Evolutionary conservation across 1,284 basidiomycete genomes (phyloP).

Genomic region (Kwoniella shivajii): DNA sequence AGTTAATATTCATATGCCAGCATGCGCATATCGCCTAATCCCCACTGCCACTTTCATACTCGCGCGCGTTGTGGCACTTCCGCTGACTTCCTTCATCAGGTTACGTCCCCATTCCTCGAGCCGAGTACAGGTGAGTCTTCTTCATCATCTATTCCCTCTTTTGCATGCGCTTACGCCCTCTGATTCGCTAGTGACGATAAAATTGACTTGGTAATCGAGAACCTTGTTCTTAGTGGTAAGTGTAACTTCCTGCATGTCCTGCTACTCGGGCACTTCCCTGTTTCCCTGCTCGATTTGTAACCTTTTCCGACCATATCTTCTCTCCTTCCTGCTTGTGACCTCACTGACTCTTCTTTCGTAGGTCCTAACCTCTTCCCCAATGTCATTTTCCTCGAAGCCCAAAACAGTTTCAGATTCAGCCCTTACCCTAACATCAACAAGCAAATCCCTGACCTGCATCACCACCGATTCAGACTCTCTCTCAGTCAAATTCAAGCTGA

Average conservation of each 20-base stretch:
- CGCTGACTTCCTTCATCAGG: neutral
- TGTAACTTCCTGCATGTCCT: neutral
- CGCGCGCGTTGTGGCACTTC: neutral
- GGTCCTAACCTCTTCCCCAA: constrained; percentile 63
- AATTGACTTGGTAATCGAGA: constrained; percentile 90
- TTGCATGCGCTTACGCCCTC: no score
- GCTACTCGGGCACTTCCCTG: no score
- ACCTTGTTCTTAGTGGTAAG: constrained; percentile 66
- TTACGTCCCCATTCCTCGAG: constrained; percentile 85
- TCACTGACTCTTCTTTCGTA: constrained; percentile 56
- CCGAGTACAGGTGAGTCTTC: no score
- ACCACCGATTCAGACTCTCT: constrained; percentile 71
- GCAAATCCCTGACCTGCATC: constrained; percentile 54
- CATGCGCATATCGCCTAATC: neutral
- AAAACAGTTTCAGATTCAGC: constrained; percentile 80
- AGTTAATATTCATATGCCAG: neutral
- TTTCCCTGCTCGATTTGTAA: no score
- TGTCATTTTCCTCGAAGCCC: constrained; percentile 74
- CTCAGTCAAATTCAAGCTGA: constrained; percentile 76
- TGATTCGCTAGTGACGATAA: no score
- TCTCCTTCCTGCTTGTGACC: neutral
- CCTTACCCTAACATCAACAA: constrained; percentile 65
- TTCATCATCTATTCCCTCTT: no score
- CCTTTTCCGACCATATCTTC: neutral
- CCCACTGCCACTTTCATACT: no score